Conservation (phyloP, 345 rosid genomes). For the Stellera chamaejasme region DNA sequence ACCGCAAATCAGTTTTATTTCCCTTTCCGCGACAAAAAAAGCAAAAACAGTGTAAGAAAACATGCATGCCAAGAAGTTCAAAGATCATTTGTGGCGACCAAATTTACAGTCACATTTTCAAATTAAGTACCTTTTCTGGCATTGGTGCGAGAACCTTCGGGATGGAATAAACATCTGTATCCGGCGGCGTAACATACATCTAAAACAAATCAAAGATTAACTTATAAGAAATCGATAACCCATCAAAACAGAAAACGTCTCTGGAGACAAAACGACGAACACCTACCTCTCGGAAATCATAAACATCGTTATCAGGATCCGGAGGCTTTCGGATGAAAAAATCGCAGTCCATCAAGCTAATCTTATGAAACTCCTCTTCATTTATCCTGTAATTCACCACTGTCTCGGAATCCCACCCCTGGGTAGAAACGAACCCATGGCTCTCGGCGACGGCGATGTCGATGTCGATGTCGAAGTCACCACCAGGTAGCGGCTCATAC, state of each 20-base stretch:
- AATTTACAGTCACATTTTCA: too few species aligned
- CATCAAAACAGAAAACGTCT: not conserved
- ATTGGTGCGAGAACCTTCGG: slow-evolving; percentile 84
- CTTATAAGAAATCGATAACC: not conserved
- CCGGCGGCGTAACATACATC: slow-evolving; percentile 99
- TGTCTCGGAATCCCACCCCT: slow-evolving; percentile 84
- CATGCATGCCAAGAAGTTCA: too few species aligned
- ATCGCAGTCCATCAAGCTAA: slow-evolving; percentile 79
- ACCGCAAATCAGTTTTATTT: too few species aligned
- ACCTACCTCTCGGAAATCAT: slow-evolving; percentile 87
- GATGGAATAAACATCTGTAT: slow-evolving; percentile 78
- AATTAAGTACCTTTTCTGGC: slow-evolving; percentile 66
- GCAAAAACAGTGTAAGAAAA: too few species aligned
- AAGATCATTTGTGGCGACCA: too few species aligned
- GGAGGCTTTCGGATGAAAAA: slow-evolving; percentile 94
- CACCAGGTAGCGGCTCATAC: slow-evolving; percentile 52
- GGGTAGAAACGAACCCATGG: slow-evolving; percentile 64
- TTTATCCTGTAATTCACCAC: slow-evolving; percentile 82
- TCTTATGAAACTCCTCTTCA: slow-evolving; percentile 90
- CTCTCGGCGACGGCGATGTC: slow-evolving; percentile 65
- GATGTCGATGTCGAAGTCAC: slow-evolving; percentile 50
- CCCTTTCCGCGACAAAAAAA: too few species aligned
- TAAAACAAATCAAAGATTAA: slow-evolving; percentile 19
- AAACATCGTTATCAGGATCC: slow-evolving; percentile 87
- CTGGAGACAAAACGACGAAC: not conserved